These are phyloP conservation scores for Pouteria glomerata DNA, from an alignment of 148 eudicot genomes.

Conservation along the genomic window DNA sequence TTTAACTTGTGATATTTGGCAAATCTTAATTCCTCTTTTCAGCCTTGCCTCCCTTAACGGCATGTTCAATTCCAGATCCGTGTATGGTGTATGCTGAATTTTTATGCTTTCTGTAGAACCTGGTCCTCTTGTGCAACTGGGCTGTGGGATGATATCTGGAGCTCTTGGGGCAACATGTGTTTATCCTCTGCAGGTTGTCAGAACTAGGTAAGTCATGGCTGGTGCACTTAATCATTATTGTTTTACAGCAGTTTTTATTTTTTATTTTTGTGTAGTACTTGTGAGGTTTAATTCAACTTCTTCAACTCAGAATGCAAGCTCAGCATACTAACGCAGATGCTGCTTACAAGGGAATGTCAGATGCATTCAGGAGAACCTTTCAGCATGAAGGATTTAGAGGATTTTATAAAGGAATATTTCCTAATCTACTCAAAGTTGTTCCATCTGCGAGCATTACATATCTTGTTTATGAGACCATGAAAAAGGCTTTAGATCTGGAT, in stretches of 20 bases:
- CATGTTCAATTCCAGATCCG: no score
- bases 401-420: constrained; percentile 92
- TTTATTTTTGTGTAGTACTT: no score
- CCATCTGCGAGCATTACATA: constrained; percentile 96
- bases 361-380: constrained; percentile 59
- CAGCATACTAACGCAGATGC: constrained; percentile 28
- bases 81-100: no score
- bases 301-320: constrained; percentile 76
- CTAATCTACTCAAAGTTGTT: constrained; percentile 89
- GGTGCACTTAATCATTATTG: no score
- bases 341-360: constrained; percentile 59
- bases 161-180: constrained; percentile 96
- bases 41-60: no score
- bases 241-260: no score
- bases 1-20: no score
- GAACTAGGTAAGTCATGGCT: constrained; percentile 61
- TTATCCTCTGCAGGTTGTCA: constrained; percentile 90
- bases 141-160: constrained; percentile 92
- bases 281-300: no score
- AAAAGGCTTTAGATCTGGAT: constrained; percentile 69
- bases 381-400: constrained; percentile 66
- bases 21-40: not conserved
- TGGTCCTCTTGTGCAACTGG: constrained; percentile 91
- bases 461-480: constrained; percentile 81
- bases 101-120: constrained; percentile 49